Conservation (phyloP, 805 yeast species). For the Sugiyamaella qingdaonensis region DNA sequence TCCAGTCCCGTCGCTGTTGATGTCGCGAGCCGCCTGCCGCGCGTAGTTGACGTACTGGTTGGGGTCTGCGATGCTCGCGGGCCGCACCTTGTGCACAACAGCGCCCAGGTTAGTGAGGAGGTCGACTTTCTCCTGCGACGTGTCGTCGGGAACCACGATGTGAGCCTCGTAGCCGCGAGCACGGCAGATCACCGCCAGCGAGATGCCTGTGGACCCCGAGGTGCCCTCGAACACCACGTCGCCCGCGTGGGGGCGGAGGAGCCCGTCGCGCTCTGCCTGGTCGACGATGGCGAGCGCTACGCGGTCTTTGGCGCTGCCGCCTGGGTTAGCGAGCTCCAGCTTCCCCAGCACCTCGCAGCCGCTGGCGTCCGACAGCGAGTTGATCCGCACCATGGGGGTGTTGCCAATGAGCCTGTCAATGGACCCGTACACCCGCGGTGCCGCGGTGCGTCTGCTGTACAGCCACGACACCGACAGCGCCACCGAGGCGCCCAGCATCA, state of each 20-base stretch:
- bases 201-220: constrained; percentile 94
- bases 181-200: constrained; percentile 84
- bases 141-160: constrained; percentile 93
- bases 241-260: constrained; percentile 53
- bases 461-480: constrained; percentile 2
- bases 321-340: constrained; percentile 82
- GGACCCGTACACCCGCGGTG: neutral
- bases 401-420: constrained; percentile 64
- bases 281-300: constrained; percentile 83
- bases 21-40: constrained; percentile 53
- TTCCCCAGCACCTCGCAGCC: constrained; percentile 86
- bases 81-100: constrained; percentile 75
- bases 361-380: constrained; percentile 64
- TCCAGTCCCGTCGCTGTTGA: constrained; percentile 37
- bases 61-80: constrained; percentile 93
- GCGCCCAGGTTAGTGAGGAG: constrained; percentile 77
- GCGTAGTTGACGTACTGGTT: constrained; percentile 91
- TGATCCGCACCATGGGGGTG: constrained; percentile 76
- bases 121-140: constrained; percentile 75
- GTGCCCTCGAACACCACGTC: constrained; percentile 92
- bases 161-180: constrained; percentile 87
- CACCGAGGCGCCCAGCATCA: neutral
- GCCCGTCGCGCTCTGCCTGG: constrained; percentile 58
- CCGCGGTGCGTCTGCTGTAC: neutral
- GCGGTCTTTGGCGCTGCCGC: constrained; percentile 93